These are phyloP conservation scores for Gynochthodes officinalis DNA, from an alignment of 257 asterid species.

Conservation along the genomic window DNA sequence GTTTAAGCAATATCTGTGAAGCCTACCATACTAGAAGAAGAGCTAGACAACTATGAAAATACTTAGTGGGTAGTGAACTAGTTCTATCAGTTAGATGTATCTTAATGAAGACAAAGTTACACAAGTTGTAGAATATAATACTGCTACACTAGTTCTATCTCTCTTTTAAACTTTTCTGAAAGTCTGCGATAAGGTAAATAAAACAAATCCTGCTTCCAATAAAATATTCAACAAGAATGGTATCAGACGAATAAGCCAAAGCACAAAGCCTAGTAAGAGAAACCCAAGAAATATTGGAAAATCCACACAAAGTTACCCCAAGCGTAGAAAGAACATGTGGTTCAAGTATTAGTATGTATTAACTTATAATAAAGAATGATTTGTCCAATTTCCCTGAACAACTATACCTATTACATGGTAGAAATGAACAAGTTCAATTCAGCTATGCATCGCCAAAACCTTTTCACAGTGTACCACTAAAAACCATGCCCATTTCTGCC, in stretches of 20 bases:
- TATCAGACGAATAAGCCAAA: background rate
- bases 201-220: too few relatives aligned
- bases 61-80: too few relatives aligned
- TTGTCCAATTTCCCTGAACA: too few relatives aligned
- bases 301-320: background rate
- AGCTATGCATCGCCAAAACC: background rate
- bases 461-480: background rate
- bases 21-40: too few relatives aligned
- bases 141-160: background rate
- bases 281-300: background rate
- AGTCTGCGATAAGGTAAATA: background rate
- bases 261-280: background rate
- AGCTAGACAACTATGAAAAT: too few relatives aligned
- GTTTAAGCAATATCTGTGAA: too few relatives aligned
- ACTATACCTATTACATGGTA: background rate
- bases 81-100: too few relatives aligned
- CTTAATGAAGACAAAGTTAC: too few relatives aligned
- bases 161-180: background rate
- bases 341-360: too few relatives aligned
- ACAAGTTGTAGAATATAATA: background rate
- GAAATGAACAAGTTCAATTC: background rate
- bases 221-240: background rate
- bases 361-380: too few relatives aligned
- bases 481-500: background rate
- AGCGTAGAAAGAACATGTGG: too few relatives aligned